These are phyloP conservation scores for Chrysosporium queenslandicum DNA, from an alignment of 2,329 filamentous ascomycete species.

Conservation along the genomic window DNA sequence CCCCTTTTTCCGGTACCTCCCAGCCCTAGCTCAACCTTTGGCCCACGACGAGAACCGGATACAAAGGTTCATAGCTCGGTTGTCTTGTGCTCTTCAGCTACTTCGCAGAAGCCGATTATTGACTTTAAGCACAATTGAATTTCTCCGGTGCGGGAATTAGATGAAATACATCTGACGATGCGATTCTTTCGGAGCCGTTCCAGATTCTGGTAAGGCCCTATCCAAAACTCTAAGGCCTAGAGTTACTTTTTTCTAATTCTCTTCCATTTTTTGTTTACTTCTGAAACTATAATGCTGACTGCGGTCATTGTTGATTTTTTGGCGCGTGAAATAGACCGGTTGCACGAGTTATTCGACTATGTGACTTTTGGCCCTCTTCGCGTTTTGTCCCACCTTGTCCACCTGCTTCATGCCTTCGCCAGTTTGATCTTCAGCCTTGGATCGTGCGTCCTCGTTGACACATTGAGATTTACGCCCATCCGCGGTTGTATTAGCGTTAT, in stretches of 20 bases:
- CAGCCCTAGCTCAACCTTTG: background rate
- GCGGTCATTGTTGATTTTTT: background rate
- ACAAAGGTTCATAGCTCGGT: background rate
- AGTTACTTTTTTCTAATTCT: background rate
- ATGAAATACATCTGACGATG: background rate
- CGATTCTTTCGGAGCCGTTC: background rate
- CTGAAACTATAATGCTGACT: background rate
- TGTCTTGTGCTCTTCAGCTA: background rate
- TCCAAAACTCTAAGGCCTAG: background rate
- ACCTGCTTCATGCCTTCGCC: background rate
- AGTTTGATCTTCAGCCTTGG: background rate
- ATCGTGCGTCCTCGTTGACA: background rate
- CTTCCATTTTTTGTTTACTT: constrained; percentile 7
- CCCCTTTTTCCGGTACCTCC: constrained; percentile 1
- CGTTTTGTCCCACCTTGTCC: constrained; percentile 8
- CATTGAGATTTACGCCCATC: background rate
- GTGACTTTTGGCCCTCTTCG: constrained; percentile 8
- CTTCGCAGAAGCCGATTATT: background rate
- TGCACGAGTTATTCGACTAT: constrained; percentile 7
- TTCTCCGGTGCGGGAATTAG: background rate
- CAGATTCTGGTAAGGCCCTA: constrained; percentile 9
- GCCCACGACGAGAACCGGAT: background rate
- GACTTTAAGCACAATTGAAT: background rate
- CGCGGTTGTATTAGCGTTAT: background rate
- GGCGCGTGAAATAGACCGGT: background rate